Evolutionary conservation across 441 rosid species (phyloP), one percentile per base, ranked within the genome.

Genomic region (Biscutella laevigata): DNA sequence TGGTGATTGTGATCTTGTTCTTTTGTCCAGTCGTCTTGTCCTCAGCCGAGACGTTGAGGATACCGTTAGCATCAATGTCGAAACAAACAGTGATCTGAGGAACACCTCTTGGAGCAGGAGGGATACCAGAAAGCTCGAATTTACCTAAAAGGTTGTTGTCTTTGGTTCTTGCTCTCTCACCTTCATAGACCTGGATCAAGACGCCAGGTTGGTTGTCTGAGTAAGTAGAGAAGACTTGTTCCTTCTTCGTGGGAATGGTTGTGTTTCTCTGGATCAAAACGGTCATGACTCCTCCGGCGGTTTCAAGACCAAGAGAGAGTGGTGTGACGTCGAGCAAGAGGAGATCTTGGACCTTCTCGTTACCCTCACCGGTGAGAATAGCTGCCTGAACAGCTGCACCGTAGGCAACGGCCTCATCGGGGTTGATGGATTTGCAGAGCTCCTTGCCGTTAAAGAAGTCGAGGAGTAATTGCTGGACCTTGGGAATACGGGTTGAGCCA

Each of bases 381-480:
- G 86, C 86, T 50, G 83, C 81, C 47, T 80, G 86, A 10, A 80
- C 86, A 12, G 81, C 83, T 21, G 86, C 86, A 59, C 86, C 83
- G 1, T 73, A 80, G 11, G 86, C 86, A 38, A 80, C 83, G 0
- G 81, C 86, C 64, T 80, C 86, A 44, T 80, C 83, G 0, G 79
- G 86, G 59, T 80, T 80, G 56, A 77, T 80, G 39, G 76, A 73
- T 61, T 80, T 80, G 71, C 79, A 80, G 2, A 80, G 79, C 52
- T 75, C 86, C 67, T 80, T 77, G 1, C 83, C 83, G 0, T 80
- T 77, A 53, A 80, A 77, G 66, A 80, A 77, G 30, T 80, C 86
- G 3, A 69, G 72, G 20, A 80, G 68, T 48, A 80, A 79, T 14
- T 77, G 81, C 57, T 80, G 86, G n/a, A 80, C 81, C 60, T 80